Conservation (phyloP, 805 yeast genomes). For the Naumovozyma dairenensis region DNA sequence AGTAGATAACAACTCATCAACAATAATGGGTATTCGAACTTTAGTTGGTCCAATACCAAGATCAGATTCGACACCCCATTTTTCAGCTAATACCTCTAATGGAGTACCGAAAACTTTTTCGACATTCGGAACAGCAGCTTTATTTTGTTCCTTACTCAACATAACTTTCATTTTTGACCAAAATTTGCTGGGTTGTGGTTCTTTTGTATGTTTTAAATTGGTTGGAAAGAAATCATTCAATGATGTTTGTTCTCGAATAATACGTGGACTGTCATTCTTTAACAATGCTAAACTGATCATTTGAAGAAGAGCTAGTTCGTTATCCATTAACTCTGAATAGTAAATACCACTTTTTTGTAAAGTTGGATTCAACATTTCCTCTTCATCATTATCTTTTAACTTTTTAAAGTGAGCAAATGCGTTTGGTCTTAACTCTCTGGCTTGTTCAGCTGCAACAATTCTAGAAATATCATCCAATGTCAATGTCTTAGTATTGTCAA, state of each 20-base stretch:
- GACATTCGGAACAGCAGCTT: conserved; percentile 2
- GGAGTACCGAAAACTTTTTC: conserved; percentile 69
- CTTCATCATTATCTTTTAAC: conserved; percentile 24
- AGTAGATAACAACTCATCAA: conserved; percentile 78
- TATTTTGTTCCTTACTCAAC: conserved; percentile 22
- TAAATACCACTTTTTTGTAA: conserved; percentile 34
- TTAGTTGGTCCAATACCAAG: conserved; percentile 76
- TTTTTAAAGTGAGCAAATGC: conserved; percentile 74
- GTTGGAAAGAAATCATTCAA: conserved; percentile 39
- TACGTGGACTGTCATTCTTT: conserved; percentile 17
- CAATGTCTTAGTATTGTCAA: conserved; percentile 72
- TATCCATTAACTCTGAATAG: conserved; percentile 42
- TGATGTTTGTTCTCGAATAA: too few species aligned
- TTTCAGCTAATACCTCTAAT: conserved; percentile 53
- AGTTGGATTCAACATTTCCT: conserved; percentile 7
- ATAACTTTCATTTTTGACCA: conserved; percentile 25
- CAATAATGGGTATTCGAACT: conserved; percentile 70
- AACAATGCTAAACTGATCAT: conserved; percentile 36
- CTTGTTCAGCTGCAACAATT: conserved; percentile 94
- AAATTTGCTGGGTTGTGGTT: conserved; percentile 10
- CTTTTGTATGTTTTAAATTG: conserved; percentile 58
- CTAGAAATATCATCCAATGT: conserved; percentile 95
- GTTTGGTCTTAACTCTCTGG: conserved; percentile 85
- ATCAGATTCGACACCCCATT: conserved; percentile 74
- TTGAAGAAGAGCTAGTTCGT: conserved; percentile 46